Evolutionary conservation across 1,284 basidiomycete species (phyloP), one percentile per base, ranked within the genome.

Genomic region (Tilletia indica): DNA sequence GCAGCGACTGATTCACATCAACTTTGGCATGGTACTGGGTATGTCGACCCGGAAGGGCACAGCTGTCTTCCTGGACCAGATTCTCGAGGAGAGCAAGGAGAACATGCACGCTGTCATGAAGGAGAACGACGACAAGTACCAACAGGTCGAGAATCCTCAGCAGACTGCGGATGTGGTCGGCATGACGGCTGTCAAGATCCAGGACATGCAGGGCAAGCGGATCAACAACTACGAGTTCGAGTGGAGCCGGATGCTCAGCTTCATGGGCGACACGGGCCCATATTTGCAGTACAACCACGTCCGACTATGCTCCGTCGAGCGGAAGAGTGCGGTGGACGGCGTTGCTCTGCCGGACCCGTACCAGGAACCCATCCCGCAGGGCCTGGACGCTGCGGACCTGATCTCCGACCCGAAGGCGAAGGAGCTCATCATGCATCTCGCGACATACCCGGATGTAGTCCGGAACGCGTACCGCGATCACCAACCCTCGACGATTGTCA

Each of bases 41-140:
- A 99, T 99, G 96, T 96, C 93, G 79, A 99, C 97, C 21, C 91
- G 96, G 72, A 94, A 91, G 85, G 97, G 96, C 67, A 98, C 93
- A 0, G 96, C 93, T 66, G 94, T 97, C 66, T 98, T 98, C 89
- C 87, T 99, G 54, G 91, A 97, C 82, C 81, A 97, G 85, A 98
- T 99, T 80, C 91, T 99, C 82, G 89, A 91, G 79, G 94, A 97
- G 84, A 94, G 96, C 0, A 89, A 90, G 31, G 88, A 89, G 70
- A 91, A 92, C 72, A 99, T 99, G 96, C 93, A 94, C 86, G 93
- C 95, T 76, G 93, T 96, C 85, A 99, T 99, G 97, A 88, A 87
- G 85, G 91, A 91, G 85, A 98, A 98, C 84, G 91, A 93, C 86
- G 93, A 90, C 72, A 99, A 99, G 86, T 97, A 97, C 82, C 89